phyloP scores from a whole-genome alignment of 306 rosid species.

The Trichosanthes cucumerina region DNA sequence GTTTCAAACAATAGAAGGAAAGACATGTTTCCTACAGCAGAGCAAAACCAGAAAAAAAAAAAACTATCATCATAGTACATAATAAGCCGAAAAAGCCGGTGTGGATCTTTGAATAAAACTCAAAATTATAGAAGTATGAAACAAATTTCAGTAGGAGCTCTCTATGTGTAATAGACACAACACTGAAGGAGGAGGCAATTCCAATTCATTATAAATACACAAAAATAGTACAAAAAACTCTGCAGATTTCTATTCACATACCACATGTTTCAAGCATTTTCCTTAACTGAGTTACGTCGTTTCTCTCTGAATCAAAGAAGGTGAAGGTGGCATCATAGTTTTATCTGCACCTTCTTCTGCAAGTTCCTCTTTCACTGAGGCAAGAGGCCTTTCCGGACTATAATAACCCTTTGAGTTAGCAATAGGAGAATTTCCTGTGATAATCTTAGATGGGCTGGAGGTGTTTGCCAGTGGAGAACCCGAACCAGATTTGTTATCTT shows the following conservation, averaged over 20 bases:
- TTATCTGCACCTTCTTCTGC: slow-evolving; percentile 32
- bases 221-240: neutral
- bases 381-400: slow-evolving; percentile 38
- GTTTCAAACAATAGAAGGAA: neutral
- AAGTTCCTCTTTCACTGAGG: slow-evolving; percentile 43
- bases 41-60: neutral
- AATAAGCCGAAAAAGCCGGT: neutral
- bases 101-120: neutral
- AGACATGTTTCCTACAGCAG: neutral
- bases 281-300: slow-evolving; percentile 4
- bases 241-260: neutral
- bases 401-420: slow-evolving; percentile 22
- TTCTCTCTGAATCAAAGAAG: slow-evolving; percentile 42
- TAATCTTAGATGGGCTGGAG: slow-evolving; percentile 29
- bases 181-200: neutral
- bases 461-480: slow-evolving; percentile 31
- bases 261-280: neutral
- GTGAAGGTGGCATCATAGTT: slow-evolving; percentile 68
- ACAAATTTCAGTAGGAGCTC: slow-evolving; percentile 1
- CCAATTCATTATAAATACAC: neutral
- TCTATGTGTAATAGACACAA: neutral
- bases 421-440: slow-evolving; percentile 31
- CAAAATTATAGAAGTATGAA: neutral
- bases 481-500: slow-evolving; percentile 36
- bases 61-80: neutral